Evolutionary conservation across 2,329 filamentous ascomycete species (phyloP), one percentile per base, ranked within the genome.

Genomic region (Davidsoniella virescens): DNA sequence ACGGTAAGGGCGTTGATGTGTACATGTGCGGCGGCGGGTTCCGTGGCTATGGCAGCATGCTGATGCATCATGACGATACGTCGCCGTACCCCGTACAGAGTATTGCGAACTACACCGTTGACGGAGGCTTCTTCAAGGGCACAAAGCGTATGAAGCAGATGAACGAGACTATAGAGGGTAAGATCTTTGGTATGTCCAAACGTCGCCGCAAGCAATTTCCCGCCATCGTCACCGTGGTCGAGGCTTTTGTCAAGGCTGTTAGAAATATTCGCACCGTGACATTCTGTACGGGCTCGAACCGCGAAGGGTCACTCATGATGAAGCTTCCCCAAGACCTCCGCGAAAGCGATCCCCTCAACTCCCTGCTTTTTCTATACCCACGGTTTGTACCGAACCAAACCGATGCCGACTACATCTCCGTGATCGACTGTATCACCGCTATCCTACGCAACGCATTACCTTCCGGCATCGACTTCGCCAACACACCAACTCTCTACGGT

Each of bases 11-110:
- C 4, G 70, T 87, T 52, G 77, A 82, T 33, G 69, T 94, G 7
- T 94, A 88, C 61, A 78, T 95, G 52, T 94, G 84, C 55, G 88
- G 88, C 41, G 88, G 88, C 20, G 88, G 88, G 0, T 94, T 94
- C 61, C 72, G 88, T 36, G 88, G 88, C 14, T 94, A 93, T 70
- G 88, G 87, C 5, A 93, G 86, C 63, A 79, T 94, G 59, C 71
- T 94, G 48, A 88, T 94, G 82, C 80, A 83, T 60, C 74, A 76
- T 56, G 84, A 90, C 58, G 64, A 69, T 5, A 74, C 86, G 41
- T 69, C 73, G 49, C 86, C 86, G 0, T 95, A 94, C 61, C 88
- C 88, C 0, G 83, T 94, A 23, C 77, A 86, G 0, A 80, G 82
- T 17, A 82, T 92, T 62, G 88, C 87, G 54, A 81, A 84, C 2